phyloP scores from a whole-genome alignment of 495 filamentous ascomycete genomes.

The Pyrenula aspistea region DNA sequence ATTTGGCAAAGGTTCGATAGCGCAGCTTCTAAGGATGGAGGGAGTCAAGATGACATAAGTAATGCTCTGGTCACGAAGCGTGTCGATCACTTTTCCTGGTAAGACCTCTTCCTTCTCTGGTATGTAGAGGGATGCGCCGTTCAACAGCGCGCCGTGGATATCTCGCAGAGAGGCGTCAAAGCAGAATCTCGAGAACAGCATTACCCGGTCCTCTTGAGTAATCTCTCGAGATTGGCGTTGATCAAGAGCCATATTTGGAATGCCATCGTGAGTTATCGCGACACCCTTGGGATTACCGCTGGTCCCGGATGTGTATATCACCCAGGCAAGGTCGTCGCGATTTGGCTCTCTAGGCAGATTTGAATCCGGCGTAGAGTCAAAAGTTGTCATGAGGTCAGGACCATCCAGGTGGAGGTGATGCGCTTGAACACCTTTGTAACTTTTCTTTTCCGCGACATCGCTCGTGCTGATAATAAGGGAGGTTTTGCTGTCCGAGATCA shows the following conservation, averaged over 20 bases:
- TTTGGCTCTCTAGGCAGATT: neutral
- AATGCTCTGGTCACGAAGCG: constrained; percentile 18
- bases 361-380: neutral
- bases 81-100: constrained; percentile 16
- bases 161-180: constrained; percentile 41
- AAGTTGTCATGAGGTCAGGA: neutral
- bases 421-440: neutral
- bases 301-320: constrained; percentile 6
- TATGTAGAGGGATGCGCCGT: constrained; percentile 39
- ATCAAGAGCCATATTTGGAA: neutral
- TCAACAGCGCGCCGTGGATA: constrained; percentile 33
- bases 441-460: neutral
- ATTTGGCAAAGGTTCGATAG: neutral
- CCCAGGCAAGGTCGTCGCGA: neutral
- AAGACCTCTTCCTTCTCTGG: constrained; percentile 26
- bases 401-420: neutral
- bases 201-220: constrained; percentile 15
- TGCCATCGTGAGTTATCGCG: constrained; percentile 1
- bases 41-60: constrained; percentile 20
- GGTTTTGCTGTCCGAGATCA: constrained; percentile 1
- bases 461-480: neutral
- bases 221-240: neutral
- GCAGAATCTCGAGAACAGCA: constrained; percentile 38
- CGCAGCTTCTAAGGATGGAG: constrained; percentile 3
- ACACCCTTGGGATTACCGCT: constrained; percentile 4